Base-by-base conservation (phyloP, 768 basidiomycete genomes). In the Lyophyllum shimeji region DNA sequence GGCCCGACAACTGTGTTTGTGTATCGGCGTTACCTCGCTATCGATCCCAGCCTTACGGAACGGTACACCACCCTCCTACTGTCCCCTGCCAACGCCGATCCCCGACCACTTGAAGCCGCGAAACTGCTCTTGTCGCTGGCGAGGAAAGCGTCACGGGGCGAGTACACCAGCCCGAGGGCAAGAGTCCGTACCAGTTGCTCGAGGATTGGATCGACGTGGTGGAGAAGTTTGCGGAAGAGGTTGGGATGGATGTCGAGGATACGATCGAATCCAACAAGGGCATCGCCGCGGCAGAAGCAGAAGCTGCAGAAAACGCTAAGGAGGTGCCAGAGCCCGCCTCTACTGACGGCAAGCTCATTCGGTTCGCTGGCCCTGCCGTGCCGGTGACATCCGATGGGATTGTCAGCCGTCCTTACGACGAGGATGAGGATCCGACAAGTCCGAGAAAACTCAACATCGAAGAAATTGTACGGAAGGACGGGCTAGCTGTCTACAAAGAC, bases 171-270 rank as follows among this genome's bases (percentile, higher is more conserved):
- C 56, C 86, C 92, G 95, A 98, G 68, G 91, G 90, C 47, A 98
- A 98, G 74, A 95, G 94, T 57, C 89, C 96, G 0, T 98, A 97
- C 66, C 95, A 98, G 65, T 79, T 98, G 3, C 83, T 99, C 20
- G 86, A 86, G 51, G 93, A 97, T 60, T 98, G 90, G 80, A 82
- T 98, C 43, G 91, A 96, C 33, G 84, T 97, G 3, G 90, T 92
- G 33, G 96, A 98, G 69, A 82, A 85, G 57, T 89, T 87, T 64
- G 83, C 95, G 0, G 97, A 98, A 24, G 93, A 96, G 42, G 90
- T 98, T 60, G 97, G 97, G 0, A 71, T 98, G 67, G 89, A 89
- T 57, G 83, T 90, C 13, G 84, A 91, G 29, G 90, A 90, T 44
- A 90, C 88, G 0, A 65, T 82, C 27, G 76, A 73, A 37, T 81